Percentiles rank a stretch among this genome's conserved stretches.
Conservation (phyloP, 768 basidiomycete species). For the Panellus pusillus region DNA sequence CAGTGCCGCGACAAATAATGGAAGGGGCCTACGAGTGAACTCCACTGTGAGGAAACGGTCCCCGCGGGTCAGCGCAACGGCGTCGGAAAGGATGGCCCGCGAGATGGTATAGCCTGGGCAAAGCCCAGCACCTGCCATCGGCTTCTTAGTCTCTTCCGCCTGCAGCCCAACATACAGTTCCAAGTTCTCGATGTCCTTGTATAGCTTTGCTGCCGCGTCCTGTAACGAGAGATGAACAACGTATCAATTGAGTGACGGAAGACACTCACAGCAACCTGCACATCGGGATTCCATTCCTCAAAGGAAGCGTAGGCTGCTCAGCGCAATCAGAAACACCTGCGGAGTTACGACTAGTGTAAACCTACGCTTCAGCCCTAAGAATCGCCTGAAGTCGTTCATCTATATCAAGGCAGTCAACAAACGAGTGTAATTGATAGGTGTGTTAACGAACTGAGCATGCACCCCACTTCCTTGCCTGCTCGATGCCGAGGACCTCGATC, state of each 20-base stretch:
- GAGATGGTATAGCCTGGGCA: slow-evolving; percentile 86
- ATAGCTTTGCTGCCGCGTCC: slow-evolving; percentile 64
- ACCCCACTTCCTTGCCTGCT: slow-evolving; percentile 67
- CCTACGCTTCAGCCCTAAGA: slow-evolving; percentile 67
- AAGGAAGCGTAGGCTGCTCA: slow-evolving; percentile 58
- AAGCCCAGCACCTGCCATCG: slow-evolving; percentile 68
- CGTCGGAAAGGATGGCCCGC: slow-evolving; percentile 80
- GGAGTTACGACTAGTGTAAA: background rate
- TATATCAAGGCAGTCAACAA: slow-evolving; percentile 20
- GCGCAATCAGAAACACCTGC: slow-evolving; percentile 9
- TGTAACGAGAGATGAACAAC: slow-evolving; percentile 25
- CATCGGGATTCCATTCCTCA: slow-evolving; percentile 71
- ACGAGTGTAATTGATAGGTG: slow-evolving; percentile 1
- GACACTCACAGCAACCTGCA: slow-evolving; percentile 50
- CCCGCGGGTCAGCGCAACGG: slow-evolving; percentile 72
- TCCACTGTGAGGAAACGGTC: slow-evolving; percentile 80
- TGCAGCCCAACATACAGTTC: slow-evolving; percentile 77
- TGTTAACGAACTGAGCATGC: slow-evolving; percentile 60
- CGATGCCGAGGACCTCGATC: slow-evolving; percentile 69
- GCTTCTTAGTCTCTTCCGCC: slow-evolving; percentile 69
- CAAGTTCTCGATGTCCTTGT: slow-evolving; percentile 73
- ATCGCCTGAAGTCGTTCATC: slow-evolving; percentile 73
- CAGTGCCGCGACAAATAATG: background rate
- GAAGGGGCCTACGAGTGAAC: slow-evolving; percentile 60
- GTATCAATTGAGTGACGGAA: background rate